phyloP scores from a whole-genome alignment of 2,329 filamentous ascomycete species.

The Orbilia blumenaviensis region DNA sequence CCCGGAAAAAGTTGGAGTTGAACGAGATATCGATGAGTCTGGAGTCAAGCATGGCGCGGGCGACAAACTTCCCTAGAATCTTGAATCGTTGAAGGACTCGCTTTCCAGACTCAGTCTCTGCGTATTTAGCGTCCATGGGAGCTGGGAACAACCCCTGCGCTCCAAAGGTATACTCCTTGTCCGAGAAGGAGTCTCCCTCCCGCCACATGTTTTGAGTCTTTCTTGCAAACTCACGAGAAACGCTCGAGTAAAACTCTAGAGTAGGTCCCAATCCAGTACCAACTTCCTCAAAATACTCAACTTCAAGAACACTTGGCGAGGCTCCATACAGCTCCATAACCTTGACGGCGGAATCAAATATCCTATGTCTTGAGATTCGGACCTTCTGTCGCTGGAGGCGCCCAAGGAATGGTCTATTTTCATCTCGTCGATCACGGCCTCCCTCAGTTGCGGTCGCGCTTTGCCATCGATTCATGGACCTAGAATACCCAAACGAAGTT shows the following conservation, averaged over 20 bases:
- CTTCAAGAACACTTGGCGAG: conserved; percentile 94
- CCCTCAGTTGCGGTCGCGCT: conserved; percentile 82
- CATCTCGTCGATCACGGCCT: conserved; percentile 80
- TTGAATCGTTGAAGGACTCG: conserved; percentile 88
- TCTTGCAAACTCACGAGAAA: conserved; percentile 96
- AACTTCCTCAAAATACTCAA: conserved; percentile 98
- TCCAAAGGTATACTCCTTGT: conserved; percentile 84
- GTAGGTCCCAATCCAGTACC: conserved; percentile 95
- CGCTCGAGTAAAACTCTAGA: conserved; percentile 95
- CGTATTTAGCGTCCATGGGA: conserved; percentile 82
- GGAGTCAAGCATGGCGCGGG: conserved; percentile 96
- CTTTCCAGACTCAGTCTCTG: conserved; percentile 79
- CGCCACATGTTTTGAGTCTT: conserved; percentile 98
- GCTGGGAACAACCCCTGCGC: conserved; percentile 88
- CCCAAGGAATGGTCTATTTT: conserved; percentile 90
- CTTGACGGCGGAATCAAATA: conserved; percentile 94
- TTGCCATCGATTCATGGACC: conserved; percentile 98
- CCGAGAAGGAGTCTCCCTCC: conserved; percentile 78
- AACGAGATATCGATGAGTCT: conserved; percentile 97
- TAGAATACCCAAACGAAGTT: conserved; percentile 95
- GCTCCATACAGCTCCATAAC: conserved; percentile 98
- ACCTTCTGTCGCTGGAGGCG: conserved; percentile 95
- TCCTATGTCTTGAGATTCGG: conserved; percentile 92
- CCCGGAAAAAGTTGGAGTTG: conserved; percentile 96
- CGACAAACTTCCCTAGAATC: conserved; percentile 95